Evolutionary conservation across 345 rosid species (phyloP), one percentile per base, ranked within the genome.

Genomic region (Noccaea caerulescens): DNA sequence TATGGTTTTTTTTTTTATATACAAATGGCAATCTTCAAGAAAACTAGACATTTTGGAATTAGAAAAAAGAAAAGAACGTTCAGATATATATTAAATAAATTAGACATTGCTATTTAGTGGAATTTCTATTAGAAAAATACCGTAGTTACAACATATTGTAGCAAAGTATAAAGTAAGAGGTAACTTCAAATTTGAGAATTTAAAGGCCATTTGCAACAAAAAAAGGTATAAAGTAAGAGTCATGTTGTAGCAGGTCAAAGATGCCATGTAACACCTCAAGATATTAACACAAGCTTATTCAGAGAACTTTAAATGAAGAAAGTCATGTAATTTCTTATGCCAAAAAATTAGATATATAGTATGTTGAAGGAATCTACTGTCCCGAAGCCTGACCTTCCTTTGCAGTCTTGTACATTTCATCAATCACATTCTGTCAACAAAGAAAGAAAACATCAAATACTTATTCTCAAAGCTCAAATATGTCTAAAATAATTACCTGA

Each of bases 401-500:
- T 55, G 38, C 23, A 56, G 75, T 43, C 68, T 58, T 58, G 58
- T 75, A 77, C 73, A 77, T 72, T 38, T 77, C 80, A 59, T 77
- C 73, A 4, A 77, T 66, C 59, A 51, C 72, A 72, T 52, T 77
- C 77, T 72, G 68, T 66, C 3, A 10, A 70, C 25, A 47, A 13
- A 27, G 33, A 6, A 20, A 27, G 30, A 27, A 27, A 33, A 20
- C 23, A 20, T 20, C 23, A 20, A 20, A 20, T 20, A 20, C 23
- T 20, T 20, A 20, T 1, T 20, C 36, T 4, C 4, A 5, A 53
- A 58, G n/a, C 10, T 38, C 44, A 4, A 34, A 13, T 2, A 59
- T 47, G 12, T 12, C 4, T 9, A 42, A 39, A 39, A 6, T 4
- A 58, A 25, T 27, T 39, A 88, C 96, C 93, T 87, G 86, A 58